Evolutionary conservation across 148 eudicot genomes (phyloP).

Genomic region (Spergularia marina): DNA sequence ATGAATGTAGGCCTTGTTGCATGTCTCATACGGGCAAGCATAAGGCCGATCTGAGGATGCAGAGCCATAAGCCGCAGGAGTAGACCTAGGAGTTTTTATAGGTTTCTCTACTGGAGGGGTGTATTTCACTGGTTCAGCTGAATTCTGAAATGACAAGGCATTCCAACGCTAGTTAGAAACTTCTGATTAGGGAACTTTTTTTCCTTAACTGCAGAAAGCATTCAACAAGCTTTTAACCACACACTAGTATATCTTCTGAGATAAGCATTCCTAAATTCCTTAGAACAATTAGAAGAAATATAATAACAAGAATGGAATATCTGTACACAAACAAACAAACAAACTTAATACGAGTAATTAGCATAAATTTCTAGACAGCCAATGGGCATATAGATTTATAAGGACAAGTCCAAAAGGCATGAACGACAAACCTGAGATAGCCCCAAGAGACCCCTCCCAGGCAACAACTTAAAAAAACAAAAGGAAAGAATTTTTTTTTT

Average conservation of each 20-base stretch:
- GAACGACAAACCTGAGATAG: no score
- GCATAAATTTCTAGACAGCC: no score
- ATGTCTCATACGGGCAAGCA: constrained; percentile 84
- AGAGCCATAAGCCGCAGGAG: constrained; percentile 44
- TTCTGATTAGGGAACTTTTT: background rate
- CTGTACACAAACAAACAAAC: no score
- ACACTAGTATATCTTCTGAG: background rate
- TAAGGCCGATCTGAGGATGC: constrained; percentile 76
- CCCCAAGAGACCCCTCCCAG: no score
- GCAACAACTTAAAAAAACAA: no score
- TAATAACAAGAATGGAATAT: no score
- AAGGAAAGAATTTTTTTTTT: no score
- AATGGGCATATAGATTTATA: no score
- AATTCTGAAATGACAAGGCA: constrained; percentile 35
- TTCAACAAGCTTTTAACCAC: background rate
- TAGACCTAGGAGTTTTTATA: constrained; percentile 50
- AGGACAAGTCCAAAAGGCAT: no score
- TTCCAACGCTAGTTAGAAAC: background rate
- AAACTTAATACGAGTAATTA: no score
- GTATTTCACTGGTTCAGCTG: constrained; percentile 46
- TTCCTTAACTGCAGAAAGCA: background rate
- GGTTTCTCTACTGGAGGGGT: constrained; percentile 70
- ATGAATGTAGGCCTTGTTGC: constrained; percentile 88
- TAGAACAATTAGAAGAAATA: no score
- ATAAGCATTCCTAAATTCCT: background rate